Conservation (phyloP, 129 eudicot species). For the Centella asiatica region DNA sequence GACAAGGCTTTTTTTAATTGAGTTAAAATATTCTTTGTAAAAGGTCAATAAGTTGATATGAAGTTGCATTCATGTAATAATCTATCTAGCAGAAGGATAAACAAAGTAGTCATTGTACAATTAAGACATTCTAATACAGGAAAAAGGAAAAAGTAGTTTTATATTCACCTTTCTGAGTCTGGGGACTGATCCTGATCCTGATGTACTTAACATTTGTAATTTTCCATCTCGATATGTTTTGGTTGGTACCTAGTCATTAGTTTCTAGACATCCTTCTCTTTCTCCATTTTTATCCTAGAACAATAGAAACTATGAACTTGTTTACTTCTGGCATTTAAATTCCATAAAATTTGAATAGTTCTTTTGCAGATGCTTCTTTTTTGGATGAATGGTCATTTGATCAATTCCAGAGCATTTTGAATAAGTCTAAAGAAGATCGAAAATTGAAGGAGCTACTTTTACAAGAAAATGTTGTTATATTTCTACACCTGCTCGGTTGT, state of each 20-base stretch:
- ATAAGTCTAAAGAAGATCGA: slow-evolving; percentile 66
- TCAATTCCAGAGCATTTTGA: slow-evolving; percentile 82
- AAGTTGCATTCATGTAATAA: not conserved
- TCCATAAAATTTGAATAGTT: slow-evolving; percentile 9
- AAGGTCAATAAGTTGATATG: not conserved
- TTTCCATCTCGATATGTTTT: not conserved
- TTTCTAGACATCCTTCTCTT: not conserved
- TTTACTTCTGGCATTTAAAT: slow-evolving; percentile 9
- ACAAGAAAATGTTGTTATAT: slow-evolving; percentile 74
- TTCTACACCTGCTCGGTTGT: slow-evolving; percentile 94
- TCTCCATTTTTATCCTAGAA: not conserved
- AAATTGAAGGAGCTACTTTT: slow-evolving; percentile 51
- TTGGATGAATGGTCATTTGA: slow-evolving; percentile 99
- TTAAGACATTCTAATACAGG: too few relatives aligned
- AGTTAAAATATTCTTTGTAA: not conserved
- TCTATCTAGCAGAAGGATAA: too few relatives aligned
- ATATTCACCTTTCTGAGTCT: not conserved
- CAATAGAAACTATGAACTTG: not conserved
- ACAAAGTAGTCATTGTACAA: too few relatives aligned
- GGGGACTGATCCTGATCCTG: not conserved
- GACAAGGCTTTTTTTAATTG: not conserved
- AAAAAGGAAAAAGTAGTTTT: too few relatives aligned
- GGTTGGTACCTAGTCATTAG: not conserved
- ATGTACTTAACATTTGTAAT: not conserved
- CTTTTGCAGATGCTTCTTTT: slow-evolving; percentile 86